Conservation (phyloP, 1,139 yeast genomes). For the Geotrichum citri-aurantii region DNA sequence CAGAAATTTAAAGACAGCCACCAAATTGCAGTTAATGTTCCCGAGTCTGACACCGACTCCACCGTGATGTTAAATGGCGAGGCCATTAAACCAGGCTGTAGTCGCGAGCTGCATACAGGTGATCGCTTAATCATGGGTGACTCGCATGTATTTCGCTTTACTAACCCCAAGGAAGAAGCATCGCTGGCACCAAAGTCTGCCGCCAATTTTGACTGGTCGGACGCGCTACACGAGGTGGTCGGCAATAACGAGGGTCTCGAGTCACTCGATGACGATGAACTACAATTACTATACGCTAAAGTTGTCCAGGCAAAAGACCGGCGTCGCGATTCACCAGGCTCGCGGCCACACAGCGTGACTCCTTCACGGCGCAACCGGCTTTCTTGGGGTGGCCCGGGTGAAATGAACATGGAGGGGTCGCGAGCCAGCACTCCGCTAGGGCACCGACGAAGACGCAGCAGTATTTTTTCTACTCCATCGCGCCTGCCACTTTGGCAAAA, state of each 20-base stretch:
- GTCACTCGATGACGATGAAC: conserved; percentile 23
- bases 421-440: background rate
- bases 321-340: background rate
- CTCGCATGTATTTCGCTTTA: conserved; percentile 28
- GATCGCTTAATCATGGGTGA: conserved; percentile 27
- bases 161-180: conserved; percentile 27
- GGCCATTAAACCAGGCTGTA: conserved; percentile 17
- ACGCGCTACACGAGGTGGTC: conserved; percentile 21
- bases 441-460: background rate
- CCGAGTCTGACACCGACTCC: conserved; percentile 18
- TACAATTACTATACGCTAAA: conserved; percentile 23
- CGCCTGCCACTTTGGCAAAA: background rate
- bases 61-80: conserved; percentile 28
- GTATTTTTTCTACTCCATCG: background rate
- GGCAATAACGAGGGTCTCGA: conserved; percentile 19
- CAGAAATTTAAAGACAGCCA: conserved; percentile 17
- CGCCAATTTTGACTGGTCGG: conserved; percentile 20
- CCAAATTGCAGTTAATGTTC: conserved; percentile 22
- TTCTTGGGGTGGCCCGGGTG: background rate
- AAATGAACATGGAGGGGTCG: background rate
- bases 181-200: conserved; percentile 8
- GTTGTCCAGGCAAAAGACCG: conserved; percentile 19
- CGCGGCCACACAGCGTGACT: background rate
- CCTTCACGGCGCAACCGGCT: conserved; percentile 12
- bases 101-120: conserved; percentile 25